phyloP scores from a whole-genome alignment of 768 basidiomycete genomes.

The Inosperma sp. region DNA sequence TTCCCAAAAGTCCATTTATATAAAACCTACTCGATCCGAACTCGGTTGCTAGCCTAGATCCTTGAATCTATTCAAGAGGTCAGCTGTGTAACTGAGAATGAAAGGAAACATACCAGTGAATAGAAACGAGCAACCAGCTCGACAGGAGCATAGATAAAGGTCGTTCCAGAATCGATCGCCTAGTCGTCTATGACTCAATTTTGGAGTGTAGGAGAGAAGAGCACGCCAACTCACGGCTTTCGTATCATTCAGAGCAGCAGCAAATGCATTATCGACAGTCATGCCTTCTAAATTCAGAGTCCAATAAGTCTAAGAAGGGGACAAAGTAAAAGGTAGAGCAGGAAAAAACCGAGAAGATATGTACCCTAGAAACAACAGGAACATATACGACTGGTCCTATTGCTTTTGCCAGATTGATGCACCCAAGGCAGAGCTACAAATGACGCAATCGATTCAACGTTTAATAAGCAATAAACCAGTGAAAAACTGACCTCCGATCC shows the following conservation, averaged over 20 bases:
- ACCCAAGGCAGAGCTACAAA: slow-evolving; percentile 33
- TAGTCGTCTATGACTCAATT: slow-evolving; percentile 17
- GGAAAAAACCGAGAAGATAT: neutral
- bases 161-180: slow-evolving; percentile 69
- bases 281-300: slow-evolving; percentile 46
- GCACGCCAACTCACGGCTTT: slow-evolving; percentile 32
- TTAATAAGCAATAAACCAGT: neutral
- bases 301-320: slow-evolving; percentile 52
- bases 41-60: slow-evolving; percentile 35
- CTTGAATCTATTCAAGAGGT: slow-evolving; percentile 42
- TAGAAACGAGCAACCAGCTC: slow-evolving; percentile 45
- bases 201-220: neutral
- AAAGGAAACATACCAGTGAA: slow-evolving; percentile 27
- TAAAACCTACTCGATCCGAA: slow-evolving; percentile 38
- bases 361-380: slow-evolving; percentile 35
- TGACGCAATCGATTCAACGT: neutral
- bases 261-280: slow-evolving; percentile 23
- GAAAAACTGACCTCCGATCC: slow-evolving; percentile 45
- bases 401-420: slow-evolving; percentile 33
- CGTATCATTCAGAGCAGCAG: slow-evolving; percentile 22
- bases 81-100: neutral
- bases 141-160: slow-evolving; percentile 55
- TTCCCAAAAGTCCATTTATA: neutral
- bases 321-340: too few species aligned
- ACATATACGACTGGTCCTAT: slow-evolving; percentile 30